These are phyloP conservation scores for Salmacisia buchloeana DNA, from an alignment of 1,284 basidiomycete genomes.

Conservation along the genomic window DNA sequence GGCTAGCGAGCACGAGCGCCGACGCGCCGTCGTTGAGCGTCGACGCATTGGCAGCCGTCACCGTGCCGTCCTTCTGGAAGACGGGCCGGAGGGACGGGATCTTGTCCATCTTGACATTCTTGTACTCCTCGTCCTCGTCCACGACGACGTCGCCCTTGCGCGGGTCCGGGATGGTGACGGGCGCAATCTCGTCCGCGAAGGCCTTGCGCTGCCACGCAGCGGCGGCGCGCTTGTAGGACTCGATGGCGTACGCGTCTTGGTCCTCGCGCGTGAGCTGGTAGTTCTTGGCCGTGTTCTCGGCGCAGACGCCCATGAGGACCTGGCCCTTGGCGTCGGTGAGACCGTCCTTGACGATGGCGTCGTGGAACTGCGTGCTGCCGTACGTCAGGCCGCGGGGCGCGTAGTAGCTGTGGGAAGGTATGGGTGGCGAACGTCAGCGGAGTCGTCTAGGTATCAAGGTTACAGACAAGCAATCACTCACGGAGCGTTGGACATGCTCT, in stretches of 20 bases:
- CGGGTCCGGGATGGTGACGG: conserved; percentile 67
- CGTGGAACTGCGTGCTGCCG: conserved; percentile 79
- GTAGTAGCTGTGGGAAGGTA: conserved; percentile 66
- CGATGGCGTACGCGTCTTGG: conserved; percentile 68
- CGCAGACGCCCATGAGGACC: conserved; percentile 44
- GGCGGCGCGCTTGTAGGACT: conserved; percentile 87
- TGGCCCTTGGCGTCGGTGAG: conserved; percentile 55
- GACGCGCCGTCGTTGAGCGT: conserved; percentile 54
- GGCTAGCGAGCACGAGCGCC: conserved; percentile 51
- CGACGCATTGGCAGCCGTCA: conserved; percentile 54
- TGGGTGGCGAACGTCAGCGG: background rate
- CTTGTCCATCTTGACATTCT: conserved; percentile 53
- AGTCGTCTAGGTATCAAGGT: conserved; percentile 6
- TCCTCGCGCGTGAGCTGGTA: conserved; percentile 51
- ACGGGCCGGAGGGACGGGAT: conserved; percentile 51
- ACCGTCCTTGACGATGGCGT: conserved; percentile 86
- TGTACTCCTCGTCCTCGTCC: conserved; percentile 96
- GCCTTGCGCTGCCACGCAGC: conserved; percentile 79
- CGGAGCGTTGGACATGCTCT: conserved; percentile 54
- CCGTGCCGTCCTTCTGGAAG: conserved; percentile 53
- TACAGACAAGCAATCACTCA: conserved; percentile 24
- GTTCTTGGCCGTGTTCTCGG: conserved; percentile 52
- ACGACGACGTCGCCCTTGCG: conserved; percentile 81
- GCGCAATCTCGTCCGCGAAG: conserved; percentile 83
- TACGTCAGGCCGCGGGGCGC: conserved; percentile 74